phyloP scores from a whole-genome alignment of 192 early-diverging fungal genomes.

The Kappamyces sp. region DNA sequence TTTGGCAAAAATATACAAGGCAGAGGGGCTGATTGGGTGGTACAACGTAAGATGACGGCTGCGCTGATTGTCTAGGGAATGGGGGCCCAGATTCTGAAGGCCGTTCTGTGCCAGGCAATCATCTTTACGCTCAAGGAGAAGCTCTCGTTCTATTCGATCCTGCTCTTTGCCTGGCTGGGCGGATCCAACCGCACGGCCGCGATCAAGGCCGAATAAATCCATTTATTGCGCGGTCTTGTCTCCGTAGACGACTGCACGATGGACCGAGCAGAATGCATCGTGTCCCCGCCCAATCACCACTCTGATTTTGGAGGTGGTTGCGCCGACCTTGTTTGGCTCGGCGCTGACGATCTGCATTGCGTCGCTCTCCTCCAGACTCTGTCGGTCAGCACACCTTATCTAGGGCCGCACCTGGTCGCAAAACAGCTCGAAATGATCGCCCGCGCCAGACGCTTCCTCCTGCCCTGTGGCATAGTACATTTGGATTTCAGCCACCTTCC shows the following conservation, averaged over 20 bases:
- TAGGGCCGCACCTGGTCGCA: no score
- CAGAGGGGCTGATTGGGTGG: slow-evolving; percentile 84
- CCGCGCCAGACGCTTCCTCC: not conserved
- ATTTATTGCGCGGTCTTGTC: slow-evolving; percentile 7
- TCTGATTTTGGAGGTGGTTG: slow-evolving; percentile 2
- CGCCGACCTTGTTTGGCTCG: not conserved
- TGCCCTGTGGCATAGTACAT: not conserved
- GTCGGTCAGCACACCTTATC: not conserved
- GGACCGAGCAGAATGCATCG: slow-evolving; percentile 21
- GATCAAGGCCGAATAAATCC: not conserved
- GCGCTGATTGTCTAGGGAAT: slow-evolving; percentile 62
- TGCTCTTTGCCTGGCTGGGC: slow-evolving; percentile 41
- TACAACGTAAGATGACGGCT: slow-evolving; percentile 65
- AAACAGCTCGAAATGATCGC: not conserved
- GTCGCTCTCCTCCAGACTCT: not conserved
- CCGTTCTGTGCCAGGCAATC: slow-evolving; percentile 98
- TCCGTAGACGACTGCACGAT: slow-evolving; percentile 19
- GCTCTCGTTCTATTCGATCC: slow-evolving; percentile 65
- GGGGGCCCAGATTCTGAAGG: slow-evolving; percentile 95
- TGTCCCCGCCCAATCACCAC: slow-evolving; percentile 15
- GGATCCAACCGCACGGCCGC: not conserved
- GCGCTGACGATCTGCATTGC: not conserved
- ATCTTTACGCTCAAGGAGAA: slow-evolving; percentile 95
- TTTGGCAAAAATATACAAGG: slow-evolving; percentile 66
- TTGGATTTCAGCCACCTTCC: slow-evolving; percentile 15